phyloP scores from a whole-genome alignment of 257 asterid genomes.

The Knoxia roxburghii region DNA sequence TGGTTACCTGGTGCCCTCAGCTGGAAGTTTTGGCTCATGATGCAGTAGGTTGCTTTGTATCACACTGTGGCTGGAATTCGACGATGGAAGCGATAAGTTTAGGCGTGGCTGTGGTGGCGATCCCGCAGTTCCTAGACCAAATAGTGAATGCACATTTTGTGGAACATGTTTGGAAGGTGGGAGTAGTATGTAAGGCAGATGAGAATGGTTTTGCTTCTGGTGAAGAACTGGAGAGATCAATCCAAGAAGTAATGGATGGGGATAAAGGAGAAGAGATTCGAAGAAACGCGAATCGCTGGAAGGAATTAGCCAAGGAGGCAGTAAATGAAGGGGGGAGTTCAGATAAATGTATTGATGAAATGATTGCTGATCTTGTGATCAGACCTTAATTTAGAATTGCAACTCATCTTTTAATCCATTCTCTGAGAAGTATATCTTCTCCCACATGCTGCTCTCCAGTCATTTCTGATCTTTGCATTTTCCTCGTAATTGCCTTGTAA shows the following conservation, averaged over 20 bases:
- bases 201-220: slow-evolving; percentile 23
- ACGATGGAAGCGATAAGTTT: slow-evolving; percentile 42
- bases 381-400: background rate
- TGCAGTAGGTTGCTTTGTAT: slow-evolving; percentile 43
- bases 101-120: slow-evolving; percentile 51
- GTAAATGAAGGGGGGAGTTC: slow-evolving; percentile 44
- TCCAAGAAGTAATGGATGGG: slow-evolving; percentile 33
- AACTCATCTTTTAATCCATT: no score
- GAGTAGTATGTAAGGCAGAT: slow-evolving; percentile 29
- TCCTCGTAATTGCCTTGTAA: no score
- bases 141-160: slow-evolving; percentile 47
- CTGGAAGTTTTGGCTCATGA: slow-evolving; percentile 41
- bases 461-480: no score
- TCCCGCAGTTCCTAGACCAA: slow-evolving; percentile 55
- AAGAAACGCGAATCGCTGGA: slow-evolving; percentile 30
- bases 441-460: no score
- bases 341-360: slow-evolving; percentile 36
- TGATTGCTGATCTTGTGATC: slow-evolving; percentile 25
- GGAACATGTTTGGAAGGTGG: slow-evolving; percentile 46
- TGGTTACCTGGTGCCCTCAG: slow-evolving; percentile 53
- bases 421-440: background rate
- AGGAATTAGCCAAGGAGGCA: slow-evolving; percentile 38
- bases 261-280: slow-evolving; percentile 29
- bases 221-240: slow-evolving; percentile 36
- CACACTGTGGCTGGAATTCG: slow-evolving; percentile 65